These are phyloP conservation scores for Leishmania tarentolae DNA, from an alignment of 208 protist genomes.

Conservation along the genomic window DNA sequence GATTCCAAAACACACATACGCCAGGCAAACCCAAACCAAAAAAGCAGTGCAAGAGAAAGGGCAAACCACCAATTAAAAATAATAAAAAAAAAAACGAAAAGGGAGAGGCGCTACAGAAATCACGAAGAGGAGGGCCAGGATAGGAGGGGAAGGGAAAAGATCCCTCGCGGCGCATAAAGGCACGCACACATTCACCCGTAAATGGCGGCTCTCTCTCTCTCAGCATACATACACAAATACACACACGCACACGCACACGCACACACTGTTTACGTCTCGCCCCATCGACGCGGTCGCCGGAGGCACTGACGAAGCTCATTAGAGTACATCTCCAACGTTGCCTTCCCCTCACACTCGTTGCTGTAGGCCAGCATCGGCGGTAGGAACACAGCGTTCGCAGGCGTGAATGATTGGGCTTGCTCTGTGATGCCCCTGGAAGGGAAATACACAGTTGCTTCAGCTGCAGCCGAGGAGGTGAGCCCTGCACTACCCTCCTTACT, in stretches of 20 bases:
- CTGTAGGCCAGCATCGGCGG: constrained; percentile 29
- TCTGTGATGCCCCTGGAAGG: background rate
- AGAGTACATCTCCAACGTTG: constrained; percentile 28
- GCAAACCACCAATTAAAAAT: no score
- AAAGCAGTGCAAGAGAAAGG: background rate
- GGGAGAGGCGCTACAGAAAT: background rate
- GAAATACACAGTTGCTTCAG: background rate
- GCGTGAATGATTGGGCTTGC: background rate
- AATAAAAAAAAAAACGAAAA: background rate
- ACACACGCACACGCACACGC: background rate
- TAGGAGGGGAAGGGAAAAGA: background rate
- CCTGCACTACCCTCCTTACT: background rate
- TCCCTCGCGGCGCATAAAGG: background rate
- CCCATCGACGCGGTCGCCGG: constrained; percentile 11
- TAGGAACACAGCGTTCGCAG: background rate
- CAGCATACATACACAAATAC: no score
- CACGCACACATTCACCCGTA: background rate
- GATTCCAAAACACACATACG: background rate
- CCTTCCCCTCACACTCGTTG: background rate
- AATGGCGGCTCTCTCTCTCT: background rate
- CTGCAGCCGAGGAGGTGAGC: background rate
- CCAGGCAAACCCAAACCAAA: background rate
- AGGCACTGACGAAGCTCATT: constrained; percentile 17
- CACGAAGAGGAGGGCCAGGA: background rate
- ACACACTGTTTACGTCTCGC: background rate